A percentile compares a stretch with the other conserved stretches of the same genome.
phyloP scores from a whole-genome alignment of 768 basidiomycete species.

The Tremella mesenterica region DNA sequence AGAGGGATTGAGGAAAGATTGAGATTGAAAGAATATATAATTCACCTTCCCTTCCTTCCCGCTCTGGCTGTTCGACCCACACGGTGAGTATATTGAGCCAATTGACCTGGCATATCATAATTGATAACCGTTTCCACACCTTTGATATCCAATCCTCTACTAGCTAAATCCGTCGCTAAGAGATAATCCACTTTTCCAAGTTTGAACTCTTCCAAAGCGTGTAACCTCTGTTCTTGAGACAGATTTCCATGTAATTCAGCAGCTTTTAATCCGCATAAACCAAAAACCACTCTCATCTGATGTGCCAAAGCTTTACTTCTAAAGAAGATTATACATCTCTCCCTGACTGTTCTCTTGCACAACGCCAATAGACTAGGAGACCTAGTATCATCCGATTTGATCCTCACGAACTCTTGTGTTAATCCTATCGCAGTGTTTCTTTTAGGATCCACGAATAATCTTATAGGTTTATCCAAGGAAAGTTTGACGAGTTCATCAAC shows the following conservation, averaged over 20 bases:
- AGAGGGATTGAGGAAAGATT: too few relatives aligned
- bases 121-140: constrained; percentile 97
- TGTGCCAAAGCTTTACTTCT: constrained; percentile 95
- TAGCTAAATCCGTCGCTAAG: constrained; percentile 92
- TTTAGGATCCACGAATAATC: constrained; percentile 92
- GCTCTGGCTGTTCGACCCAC: constrained; percentile 96
- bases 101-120: constrained; percentile 92
- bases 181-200: constrained; percentile 81
- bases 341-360: constrained; percentile 79
- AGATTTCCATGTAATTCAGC: constrained; percentile 93
- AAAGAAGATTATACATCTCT: constrained; percentile 81
- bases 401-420: constrained; percentile 88
- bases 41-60: constrained; percentile 77
- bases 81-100: constrained; percentile 90
- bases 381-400: constrained; percentile 53
- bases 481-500: constrained; percentile 88
- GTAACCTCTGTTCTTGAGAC: constrained; percentile 91
- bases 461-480: constrained; percentile 83
- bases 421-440: constrained; percentile 74
- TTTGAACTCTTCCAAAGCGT: constrained; percentile 75
- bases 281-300: constrained; percentile 89
- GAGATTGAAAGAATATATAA: too few relatives aligned
- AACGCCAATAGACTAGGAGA: constrained; percentile 51
- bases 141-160: constrained; percentile 92
- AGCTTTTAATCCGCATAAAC: constrained; percentile 63